Evolutionary conservation across 2,329 filamentous ascomycete species (phyloP).

Genomic region (Teratosphaeriaceae sp.): DNA sequence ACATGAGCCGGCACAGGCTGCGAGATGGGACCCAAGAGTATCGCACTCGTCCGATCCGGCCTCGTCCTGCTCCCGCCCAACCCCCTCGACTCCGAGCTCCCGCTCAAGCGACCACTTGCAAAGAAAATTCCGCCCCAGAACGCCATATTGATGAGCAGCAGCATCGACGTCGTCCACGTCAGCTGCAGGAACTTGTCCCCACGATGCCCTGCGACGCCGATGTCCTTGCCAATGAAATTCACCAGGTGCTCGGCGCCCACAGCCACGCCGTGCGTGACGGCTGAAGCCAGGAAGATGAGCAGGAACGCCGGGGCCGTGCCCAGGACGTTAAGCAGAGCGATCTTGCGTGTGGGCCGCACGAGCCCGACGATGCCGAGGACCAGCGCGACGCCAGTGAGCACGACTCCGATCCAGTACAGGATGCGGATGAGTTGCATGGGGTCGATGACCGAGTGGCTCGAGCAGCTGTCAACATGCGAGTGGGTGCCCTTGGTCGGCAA

Average conservation of each 20-base stretch:
- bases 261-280: slow-evolving; percentile 62
- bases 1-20: neutral
- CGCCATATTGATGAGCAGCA: slow-evolving; percentile 20
- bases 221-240: slow-evolving; percentile 45
- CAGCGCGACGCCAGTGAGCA: slow-evolving; percentile 39
- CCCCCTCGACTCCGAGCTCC: neutral
- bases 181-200: slow-evolving; percentile 52
- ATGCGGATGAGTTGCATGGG: slow-evolving; percentile 54
- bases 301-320: slow-evolving; percentile 45
- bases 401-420: slow-evolving; percentile 49
- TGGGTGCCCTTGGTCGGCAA: slow-evolving; percentile 29
- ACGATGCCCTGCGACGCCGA: slow-evolving; percentile 44
- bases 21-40: slow-evolving; percentile 2
- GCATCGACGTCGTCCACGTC: slow-evolving; percentile 50
- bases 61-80: slow-evolving; percentile 8
- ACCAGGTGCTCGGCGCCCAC: slow-evolving; percentile 48
- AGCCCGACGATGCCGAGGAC: slow-evolving; percentile 39
- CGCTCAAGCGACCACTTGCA: slow-evolving; percentile 1
- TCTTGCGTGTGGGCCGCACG: slow-evolving; percentile 39
- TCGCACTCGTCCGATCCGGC: slow-evolving; percentile 9
- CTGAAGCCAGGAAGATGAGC: slow-evolving; percentile 63
- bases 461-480: slow-evolving; percentile 49
- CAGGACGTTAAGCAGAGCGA: slow-evolving; percentile 42
- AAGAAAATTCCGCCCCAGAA: slow-evolving; percentile 12
- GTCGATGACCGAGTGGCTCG: slow-evolving; percentile 47